Evolutionary conservation across 352 stramenopile genomes (phyloP), one percentile per base, ranked within the genome.

Genomic region (Globisporangium takayamanum): DNA sequence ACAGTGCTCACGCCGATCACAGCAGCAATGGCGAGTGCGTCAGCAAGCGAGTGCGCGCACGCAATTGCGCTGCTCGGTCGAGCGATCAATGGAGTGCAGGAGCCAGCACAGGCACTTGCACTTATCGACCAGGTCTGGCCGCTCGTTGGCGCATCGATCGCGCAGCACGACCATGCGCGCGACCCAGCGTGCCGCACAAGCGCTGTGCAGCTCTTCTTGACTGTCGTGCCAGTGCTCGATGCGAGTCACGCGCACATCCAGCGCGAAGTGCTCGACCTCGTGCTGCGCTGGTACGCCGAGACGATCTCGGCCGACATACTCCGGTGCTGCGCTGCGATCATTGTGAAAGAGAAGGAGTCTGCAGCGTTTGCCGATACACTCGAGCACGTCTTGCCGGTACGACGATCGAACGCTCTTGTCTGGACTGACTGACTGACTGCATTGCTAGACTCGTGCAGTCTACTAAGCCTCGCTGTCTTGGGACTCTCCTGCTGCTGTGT

Each of bases 81-180:
- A 41, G 78, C 78, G n/a, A 70, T 88, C 50, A 62, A 63, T 46
- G 80, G 80, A 28, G 62, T 86, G 12, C 63, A 78, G 49, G 65
- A 71, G 20, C 36, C 59, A 15, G 36, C 41, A 1, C 68, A 82
- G n/a, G 64, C 70, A 3, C 47, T 62, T 11, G 53, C 55, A 0
- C 51, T 88, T 41, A 50, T 76, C 5, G 66, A 73, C 14, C 76
- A 87, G 57, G 47, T 90, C 3, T 90, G 80, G 80, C 28, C 70
- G 26, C 57, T 84, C 11, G 59, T 86, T 11, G 65, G 55, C 47
- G 53, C 62, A 39, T 67, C 76, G 5, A 70, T 84, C 25, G 41
- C 54, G 12, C 62, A 59, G 14, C 64, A 87, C 51, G 64, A 87
- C 44, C 65, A 68, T 0, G 39, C 44, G 11, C 10, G 16, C 20